A percentile compares a stretch with the other conserved stretches of the same genome.
Conservation (phyloP, 192 early-diverging fungal species). For the Anaeromyces robustus region DNA sequence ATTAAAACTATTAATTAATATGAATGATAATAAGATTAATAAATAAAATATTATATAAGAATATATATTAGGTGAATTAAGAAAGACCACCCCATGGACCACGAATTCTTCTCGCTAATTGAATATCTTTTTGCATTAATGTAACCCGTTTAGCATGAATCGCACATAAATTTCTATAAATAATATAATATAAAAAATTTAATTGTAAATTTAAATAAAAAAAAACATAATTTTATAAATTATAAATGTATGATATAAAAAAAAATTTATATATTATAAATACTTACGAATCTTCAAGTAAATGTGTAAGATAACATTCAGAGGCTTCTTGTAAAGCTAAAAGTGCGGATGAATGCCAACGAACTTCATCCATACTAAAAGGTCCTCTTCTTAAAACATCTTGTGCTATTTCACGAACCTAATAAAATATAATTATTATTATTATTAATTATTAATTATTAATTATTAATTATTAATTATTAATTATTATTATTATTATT, state of each 20-base stretch:
- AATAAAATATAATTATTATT: background rate
- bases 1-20: no score
- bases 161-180: conserved; percentile 64
- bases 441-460: no score
- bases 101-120: conserved; percentile 73
- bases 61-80: no score
- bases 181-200: background rate
- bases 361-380: conserved; percentile 18
- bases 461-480: no score
- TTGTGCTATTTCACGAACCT: conserved; percentile 48
- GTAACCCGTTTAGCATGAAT: conserved; percentile 92
- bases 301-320: conserved; percentile 66
- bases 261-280: conserved; percentile 9
- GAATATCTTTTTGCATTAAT: conserved; percentile 81
- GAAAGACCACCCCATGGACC: conserved; percentile 66
- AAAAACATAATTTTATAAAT: no score
- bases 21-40: no score
- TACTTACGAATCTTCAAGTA: conserved; percentile 75
- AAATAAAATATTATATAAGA: no score
- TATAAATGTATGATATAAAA: background rate
- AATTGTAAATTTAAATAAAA: background rate
- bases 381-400: conserved; percentile 20
- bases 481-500: no score
- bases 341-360: conserved; percentile 65
- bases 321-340: conserved; percentile 65